phyloP scores from a whole-genome alignment of 148 eudicot genomes.

The Camellia japonica region DNA sequence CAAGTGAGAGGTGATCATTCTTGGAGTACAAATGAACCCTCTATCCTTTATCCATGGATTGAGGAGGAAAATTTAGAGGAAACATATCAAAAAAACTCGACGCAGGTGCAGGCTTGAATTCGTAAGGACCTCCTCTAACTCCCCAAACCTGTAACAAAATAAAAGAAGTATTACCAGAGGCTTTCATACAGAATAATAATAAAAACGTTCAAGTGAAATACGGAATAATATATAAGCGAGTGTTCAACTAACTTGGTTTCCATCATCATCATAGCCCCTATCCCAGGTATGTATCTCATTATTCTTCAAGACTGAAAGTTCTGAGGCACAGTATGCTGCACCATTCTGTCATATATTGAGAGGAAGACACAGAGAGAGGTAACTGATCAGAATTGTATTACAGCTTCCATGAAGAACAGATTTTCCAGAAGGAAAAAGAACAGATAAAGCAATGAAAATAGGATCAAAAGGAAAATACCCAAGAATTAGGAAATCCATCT shows the following conservation, averaged over 20 bases:
- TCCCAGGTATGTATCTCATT: constrained; percentile 89
- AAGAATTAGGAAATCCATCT: constrained; percentile 86
- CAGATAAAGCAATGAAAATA: background rate
- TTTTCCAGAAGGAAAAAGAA: background rate
- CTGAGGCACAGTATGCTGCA: constrained; percentile 73
- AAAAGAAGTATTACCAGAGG: background rate
- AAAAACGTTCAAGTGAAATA: background rate
- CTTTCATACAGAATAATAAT: background rate
- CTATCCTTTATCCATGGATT: constrained; percentile 70
- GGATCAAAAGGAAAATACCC: constrained; percentile 50
- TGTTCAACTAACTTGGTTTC: constrained; percentile 66
- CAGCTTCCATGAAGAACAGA: background rate
- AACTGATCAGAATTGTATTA: constrained; percentile 3
- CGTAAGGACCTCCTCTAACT: constrained; percentile 87
- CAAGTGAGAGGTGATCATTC: constrained; percentile 37
- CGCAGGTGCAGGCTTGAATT: constrained; percentile 84
- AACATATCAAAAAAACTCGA: constrained; percentile 69
- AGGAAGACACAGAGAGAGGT: background rate
- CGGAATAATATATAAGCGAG: too few species aligned
- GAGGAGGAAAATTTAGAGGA: constrained; percentile 61
- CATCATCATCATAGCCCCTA: constrained; percentile 83
- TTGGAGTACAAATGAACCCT: constrained; percentile 78
- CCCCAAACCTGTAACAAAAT: constrained; percentile 82
- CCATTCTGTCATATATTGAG: constrained; percentile 50
- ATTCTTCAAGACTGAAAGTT: constrained; percentile 77